Evolutionary conservation across 177 flowering plant genomes (phyloP).

Genomic region (Vitis hybrid): DNA sequence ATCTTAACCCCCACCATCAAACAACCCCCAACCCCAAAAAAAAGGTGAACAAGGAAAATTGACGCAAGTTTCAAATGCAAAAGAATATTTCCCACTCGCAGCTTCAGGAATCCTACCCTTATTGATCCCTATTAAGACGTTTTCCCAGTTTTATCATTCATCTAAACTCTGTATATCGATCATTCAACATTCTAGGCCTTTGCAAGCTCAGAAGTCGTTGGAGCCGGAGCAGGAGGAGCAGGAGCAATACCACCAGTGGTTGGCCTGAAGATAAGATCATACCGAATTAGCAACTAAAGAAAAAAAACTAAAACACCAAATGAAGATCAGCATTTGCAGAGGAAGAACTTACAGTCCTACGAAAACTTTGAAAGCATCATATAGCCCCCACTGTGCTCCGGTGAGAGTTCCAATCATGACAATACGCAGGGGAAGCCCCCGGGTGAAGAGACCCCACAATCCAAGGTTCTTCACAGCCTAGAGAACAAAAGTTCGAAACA

Average conservation of each 20-base stretch:
- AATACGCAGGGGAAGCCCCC: constrained; percentile 84
- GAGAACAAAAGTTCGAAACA: neutral
- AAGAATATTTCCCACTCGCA: constrained; percentile 16
- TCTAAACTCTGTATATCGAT: constrained; percentile 1
- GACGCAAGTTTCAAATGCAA: constrained; percentile 6
- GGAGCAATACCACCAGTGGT: constrained; percentile 87
- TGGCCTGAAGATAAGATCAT: constrained; percentile 48
- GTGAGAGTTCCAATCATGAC: constrained; percentile 88
- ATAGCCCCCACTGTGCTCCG: constrained; percentile 81
- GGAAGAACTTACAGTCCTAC: constrained; percentile 70
- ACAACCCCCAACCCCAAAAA: neutral
- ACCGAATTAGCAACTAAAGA: neutral
- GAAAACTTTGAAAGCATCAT: constrained; percentile 78
- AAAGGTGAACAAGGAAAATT: neutral
- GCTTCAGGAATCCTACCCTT: constrained; percentile 17
- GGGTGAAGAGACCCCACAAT: constrained; percentile 66
- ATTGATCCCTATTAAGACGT: constrained; percentile 5
- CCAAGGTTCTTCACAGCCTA: constrained; percentile 82
- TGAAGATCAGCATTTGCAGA: constrained; percentile 41
- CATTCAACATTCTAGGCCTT: constrained; percentile 27
- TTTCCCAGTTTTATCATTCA: neutral
- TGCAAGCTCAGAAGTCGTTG: constrained; percentile 33
- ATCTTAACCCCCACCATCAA: neutral
- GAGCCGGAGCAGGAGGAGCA: constrained; percentile 32
- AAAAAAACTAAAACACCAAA: neutral